Evolutionary conservation across 2,329 filamentous ascomycete genomes (phyloP), one percentile per base, ranked within the genome.

Genomic region (Penicillium glabrum): DNA sequence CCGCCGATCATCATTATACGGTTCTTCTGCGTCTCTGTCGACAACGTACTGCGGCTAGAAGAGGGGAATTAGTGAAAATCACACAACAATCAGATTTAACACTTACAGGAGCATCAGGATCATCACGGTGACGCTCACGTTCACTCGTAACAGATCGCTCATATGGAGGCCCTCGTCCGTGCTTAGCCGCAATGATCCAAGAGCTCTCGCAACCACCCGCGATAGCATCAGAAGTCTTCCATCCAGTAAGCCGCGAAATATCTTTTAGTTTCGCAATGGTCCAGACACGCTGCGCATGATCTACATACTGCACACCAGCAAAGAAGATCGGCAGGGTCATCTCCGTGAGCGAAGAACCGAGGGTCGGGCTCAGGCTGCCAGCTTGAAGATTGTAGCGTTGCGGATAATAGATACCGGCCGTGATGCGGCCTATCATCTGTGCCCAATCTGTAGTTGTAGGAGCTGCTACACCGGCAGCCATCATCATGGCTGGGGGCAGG

Each of bases 401-500:
- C 65, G 62, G 79, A 67, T 63, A 80, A 72, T 70, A 80, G 44
- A 87, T 79, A 6, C 93, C 93, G 0, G 89, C 90, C 2, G 87
- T 84, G 54, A 98, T 93, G 23, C 89, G 86, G 8, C 91, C 93
- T 57, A 97, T 86, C 61, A 88, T 82, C 59, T 86, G 86, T 1
- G 92, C 90, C 72, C 86, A 89, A 0, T 77, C 77, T 3, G 82
- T 84, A 1, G 93, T 97, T 49, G 89, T 84, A 14, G 79, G 79
- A 0, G 91, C 91, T 10, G 89, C 86, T 61, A 96, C 82, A 8
- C 88, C 89, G 0, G 91, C 91, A 3, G 95, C 92, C 66, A 92
- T 85, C 85, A 96, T 92, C 35, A 92, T 89, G 9, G 93, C 87
- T 0, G 93, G 91, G 0, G 93, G 93, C 92, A 97, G 97, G 24